Evolutionary conservation across 495 filamentous ascomycete genomes (phyloP), one percentile per base, ranked within the genome.

Genomic region (Lophiotrema nucula): DNA sequence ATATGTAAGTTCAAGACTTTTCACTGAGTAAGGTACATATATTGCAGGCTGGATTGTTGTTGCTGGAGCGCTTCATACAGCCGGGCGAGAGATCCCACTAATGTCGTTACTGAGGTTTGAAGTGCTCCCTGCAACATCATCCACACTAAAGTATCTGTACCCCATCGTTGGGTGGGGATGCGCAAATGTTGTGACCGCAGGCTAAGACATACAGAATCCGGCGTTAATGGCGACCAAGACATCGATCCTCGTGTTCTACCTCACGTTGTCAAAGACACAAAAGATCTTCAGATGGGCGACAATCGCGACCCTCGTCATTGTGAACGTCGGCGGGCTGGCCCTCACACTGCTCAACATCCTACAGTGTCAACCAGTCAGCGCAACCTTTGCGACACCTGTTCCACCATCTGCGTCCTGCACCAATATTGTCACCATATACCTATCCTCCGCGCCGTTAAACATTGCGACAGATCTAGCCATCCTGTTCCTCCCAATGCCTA

Each of bases 191-290:
- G 16, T 26, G 21, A n/a, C 38, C 13, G 13, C 41, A 25, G 12
- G 35, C 54, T 65, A 41, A 66, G 50, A 55, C 45, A 38, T 47
- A 15, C 51, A 96, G 89, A 95, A 96, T 67, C 91, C 92, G 12
- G 87, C 90, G 3, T 79, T 96, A 50, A 89, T 90, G 86, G 81
- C 83, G 1, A 85, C 90, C 45, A 97, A 96, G 73, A 90, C 89
- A 3, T 92, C 89, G n/a, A 90, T 97, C 60, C 80, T 96, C 46
- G 73, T 92, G 55, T 96, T 95, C 69, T 96, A 90, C 74, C 79
- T 95, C 25, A 83, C 86, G 27, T 73, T 96, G 47, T 86, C 89
- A 5, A 85, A 83, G 62, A 84, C 84, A 27, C 85, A 90, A 38
- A 84, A 85, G 61, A 73, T 89, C 26, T 84, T 91, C 65, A 80